Conservation (phyloP, 495 filamentous ascomycete species). For the Neurospora cerealis region DNA sequence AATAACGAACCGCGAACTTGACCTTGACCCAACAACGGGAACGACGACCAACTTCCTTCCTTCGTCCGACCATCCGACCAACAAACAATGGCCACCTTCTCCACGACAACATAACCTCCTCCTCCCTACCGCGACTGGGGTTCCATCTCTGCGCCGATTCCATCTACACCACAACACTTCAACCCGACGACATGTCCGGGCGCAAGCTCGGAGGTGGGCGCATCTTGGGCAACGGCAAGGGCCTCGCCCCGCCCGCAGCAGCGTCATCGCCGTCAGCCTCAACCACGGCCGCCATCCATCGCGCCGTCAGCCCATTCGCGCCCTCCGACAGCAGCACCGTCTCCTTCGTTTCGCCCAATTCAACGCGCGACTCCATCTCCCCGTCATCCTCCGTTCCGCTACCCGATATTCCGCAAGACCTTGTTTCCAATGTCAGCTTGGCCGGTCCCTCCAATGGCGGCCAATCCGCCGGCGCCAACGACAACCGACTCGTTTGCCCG, state of each 20-base stretch:
- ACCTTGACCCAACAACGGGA: constrained; percentile 1
- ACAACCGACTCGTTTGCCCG: constrained; percentile 66
- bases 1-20: background rate
- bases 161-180: background rate
- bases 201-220: constrained; percentile 83
- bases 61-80: constrained; percentile 2
- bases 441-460: constrained; percentile 32
- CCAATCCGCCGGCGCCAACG: constrained; percentile 10
- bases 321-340: constrained; percentile 46
- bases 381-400: constrained; percentile 30
- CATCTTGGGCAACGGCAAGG: constrained; percentile 73
- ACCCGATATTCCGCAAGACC: constrained; percentile 32
- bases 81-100: background rate
- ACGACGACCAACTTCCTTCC: background rate
- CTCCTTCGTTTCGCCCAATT: constrained; percentile 30
- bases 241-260: constrained; percentile 51
- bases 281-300: background rate
- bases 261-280: constrained; percentile 3
- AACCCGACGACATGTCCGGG: constrained; percentile 51
- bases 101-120: background rate
- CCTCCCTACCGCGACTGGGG: background rate
- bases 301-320: constrained; percentile 35
- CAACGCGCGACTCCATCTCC: constrained; percentile 19
- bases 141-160: background rate
- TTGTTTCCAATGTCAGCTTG: constrained; percentile 37